Percentiles rank a stretch among this genome's conserved stretches.
These are phyloP conservation scores for Leptodontidium sp. DNA, from an alignment of 2,329 filamentous ascomycete species.

Conservation along the genomic window DNA sequence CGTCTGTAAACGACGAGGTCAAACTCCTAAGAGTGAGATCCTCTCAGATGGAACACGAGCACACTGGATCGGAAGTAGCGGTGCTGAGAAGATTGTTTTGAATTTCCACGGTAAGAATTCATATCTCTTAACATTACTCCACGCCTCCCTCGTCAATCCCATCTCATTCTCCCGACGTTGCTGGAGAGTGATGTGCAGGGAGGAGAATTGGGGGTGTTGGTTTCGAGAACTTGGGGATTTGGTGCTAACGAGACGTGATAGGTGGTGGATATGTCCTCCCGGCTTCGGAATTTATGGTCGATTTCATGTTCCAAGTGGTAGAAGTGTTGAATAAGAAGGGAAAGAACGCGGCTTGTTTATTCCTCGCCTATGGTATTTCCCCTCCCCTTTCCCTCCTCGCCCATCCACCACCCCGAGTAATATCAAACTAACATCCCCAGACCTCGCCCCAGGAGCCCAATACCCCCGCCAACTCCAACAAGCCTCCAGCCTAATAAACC, in stretches of 20 bases:
- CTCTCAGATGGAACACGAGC: conserved; percentile 52
- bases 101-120: conserved; percentile 54
- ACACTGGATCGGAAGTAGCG: conserved; percentile 55
- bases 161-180: neutral
- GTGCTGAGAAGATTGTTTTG: conserved; percentile 52
- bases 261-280: conserved; percentile 65
- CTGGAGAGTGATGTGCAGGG: neutral
- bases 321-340: conserved; percentile 48
- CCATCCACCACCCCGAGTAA: neutral
- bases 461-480: conserved; percentile 59
- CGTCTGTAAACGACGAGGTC: conserved; percentile 38
- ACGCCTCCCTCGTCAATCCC: neutral
- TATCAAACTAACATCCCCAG: conserved; percentile 24
- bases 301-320: conserved; percentile 47
- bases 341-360: conserved; percentile 57
- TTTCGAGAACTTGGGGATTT: neutral
- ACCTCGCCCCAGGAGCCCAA: conserved; percentile 54
- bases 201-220: neutral
- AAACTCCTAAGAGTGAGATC: conserved; percentile 38
- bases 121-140: neutral
- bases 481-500: conserved; percentile 53
- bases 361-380: conserved; percentile 60
- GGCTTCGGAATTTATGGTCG: conserved; percentile 55
- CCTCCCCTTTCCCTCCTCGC: neutral
- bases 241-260: conserved; percentile 37